Evolutionary conservation across 768 basidiomycete species (phyloP), one percentile per base, ranked within the genome.

Genomic region (Xerocomellus chrysenteron): DNA sequence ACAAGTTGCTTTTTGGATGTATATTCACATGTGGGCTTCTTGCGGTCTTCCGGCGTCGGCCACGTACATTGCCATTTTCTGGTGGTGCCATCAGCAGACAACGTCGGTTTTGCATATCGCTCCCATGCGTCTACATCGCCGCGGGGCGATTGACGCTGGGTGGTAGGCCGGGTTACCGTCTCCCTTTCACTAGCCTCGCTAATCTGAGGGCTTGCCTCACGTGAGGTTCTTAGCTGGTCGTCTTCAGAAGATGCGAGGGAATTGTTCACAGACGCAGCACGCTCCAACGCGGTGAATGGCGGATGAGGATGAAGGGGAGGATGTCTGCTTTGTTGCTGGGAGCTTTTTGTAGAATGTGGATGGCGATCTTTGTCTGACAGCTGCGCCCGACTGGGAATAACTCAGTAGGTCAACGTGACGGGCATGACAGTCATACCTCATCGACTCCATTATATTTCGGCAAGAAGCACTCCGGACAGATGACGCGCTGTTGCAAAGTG

Each of bases 1-100:
- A 88, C 82, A 42, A 86, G 76, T 65, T 87, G 86, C 68, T 83
- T 86, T 65, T 84, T 83, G 26, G 78, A 74, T 35, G 67, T 65
- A 58, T 81, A 81, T 21, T 72, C 66, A 59, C 81, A 82, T 44
- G 61, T 64, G 36, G 64, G 64, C 32, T 64, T 67, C 50, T 67
- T 67, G 59, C 56, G 74, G 52, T 67, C 71, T 54, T 63, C 65
- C 45, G 70, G 66, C 14, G 73, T 72, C 44, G 68, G 61, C 78
- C 78, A 79, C 46, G 72, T 74, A 67, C 78, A 78, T 44, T 70
- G 64, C 73, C 74, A 78, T 52, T 70, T 75, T 55, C 71, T 68
- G 47, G 68, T 66, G 16, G 70, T 65, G 19, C 73, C 73, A 58
- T 73, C 74, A 12, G 67, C 17, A 42, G 66, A 68, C 54, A 67